phyloP scores from a whole-genome alignment of 352 stramenopile genomes.

The Pythium pyrilobum region DNA sequence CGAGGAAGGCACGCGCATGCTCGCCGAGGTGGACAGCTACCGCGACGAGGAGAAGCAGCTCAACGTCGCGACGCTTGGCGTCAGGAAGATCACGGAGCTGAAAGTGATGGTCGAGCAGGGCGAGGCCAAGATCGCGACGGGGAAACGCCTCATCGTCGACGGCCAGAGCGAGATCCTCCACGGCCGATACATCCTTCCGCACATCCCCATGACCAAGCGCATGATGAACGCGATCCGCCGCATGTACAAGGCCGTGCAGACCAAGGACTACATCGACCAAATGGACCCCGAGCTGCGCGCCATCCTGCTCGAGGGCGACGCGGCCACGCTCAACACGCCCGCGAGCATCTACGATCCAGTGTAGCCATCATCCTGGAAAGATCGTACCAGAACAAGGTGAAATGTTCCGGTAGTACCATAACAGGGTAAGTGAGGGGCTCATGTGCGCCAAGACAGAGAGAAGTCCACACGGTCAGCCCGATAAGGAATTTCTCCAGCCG shows the following conservation, averaged over 20 bases:
- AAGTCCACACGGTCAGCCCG: too few relatives aligned
- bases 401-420: neutral
- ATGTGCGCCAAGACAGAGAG: neutral
- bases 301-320: conserved; percentile 23
- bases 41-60: conserved; percentile 26
- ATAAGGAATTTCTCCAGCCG: too few relatives aligned
- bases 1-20: conserved; percentile 31
- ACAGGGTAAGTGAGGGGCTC: neutral
- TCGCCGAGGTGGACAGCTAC: conserved; percentile 24
- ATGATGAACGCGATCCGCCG: conserved; percentile 29
- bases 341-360: conserved; percentile 20
- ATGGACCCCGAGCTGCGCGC: conserved; percentile 29
- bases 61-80: conserved; percentile 26
- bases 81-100: conserved; percentile 28
- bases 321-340: neutral
- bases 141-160: conserved; percentile 20
- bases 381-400: conserved; percentile 2
- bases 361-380: conserved; percentile 10
- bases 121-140: conserved; percentile 22
- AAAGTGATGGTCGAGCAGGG: conserved; percentile 26
- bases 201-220: conserved; percentile 28
- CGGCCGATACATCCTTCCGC: conserved; percentile 23
- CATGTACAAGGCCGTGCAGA: conserved; percentile 38
- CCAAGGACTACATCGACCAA: conserved; percentile 37
- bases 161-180: conserved; percentile 22